Conservation (phyloP, 2,329 filamentous ascomycete species). For the Cylindrodendrum hubeiense region DNA sequence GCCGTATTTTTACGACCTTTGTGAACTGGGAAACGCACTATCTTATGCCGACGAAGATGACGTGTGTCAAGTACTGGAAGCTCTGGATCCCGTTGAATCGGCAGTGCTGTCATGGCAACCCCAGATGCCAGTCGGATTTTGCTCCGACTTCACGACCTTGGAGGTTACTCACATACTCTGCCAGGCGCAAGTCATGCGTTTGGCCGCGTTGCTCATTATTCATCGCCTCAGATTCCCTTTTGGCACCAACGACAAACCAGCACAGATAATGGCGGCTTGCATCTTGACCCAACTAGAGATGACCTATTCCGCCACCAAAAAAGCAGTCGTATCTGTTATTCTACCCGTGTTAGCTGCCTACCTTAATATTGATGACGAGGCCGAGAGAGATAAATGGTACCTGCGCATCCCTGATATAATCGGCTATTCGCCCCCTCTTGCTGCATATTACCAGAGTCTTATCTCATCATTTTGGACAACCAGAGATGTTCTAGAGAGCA, state of each 20-base stretch:
- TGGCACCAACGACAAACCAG: conserved; percentile 31
- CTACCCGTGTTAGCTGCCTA: conserved; percentile 28
- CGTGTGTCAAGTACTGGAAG: conserved; percentile 9
- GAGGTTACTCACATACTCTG: conserved; percentile 47
- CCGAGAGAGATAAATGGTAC: too few relatives aligned
- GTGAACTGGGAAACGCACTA: conserved; percentile 36
- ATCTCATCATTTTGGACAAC: too few relatives aligned
- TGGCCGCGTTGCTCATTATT: conserved; percentile 38
- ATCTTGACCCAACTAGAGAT: conserved; percentile 43
- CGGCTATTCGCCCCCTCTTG: too few relatives aligned
- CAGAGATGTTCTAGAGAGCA: too few relatives aligned
- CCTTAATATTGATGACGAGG: neutral
- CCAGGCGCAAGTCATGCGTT: conserved; percentile 42
- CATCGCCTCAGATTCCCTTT: conserved; percentile 41
- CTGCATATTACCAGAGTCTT: too few relatives aligned
- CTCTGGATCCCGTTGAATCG: conserved; percentile 29
- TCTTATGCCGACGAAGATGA: neutral
- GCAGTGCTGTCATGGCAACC: conserved; percentile 39
- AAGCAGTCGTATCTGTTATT: conserved; percentile 32
- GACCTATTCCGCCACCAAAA: conserved; percentile 33
- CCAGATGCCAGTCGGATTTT: conserved; percentile 35
- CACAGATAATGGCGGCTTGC: conserved; percentile 32
- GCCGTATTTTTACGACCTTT: conserved; percentile 42
- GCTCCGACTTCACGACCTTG: conserved; percentile 25
- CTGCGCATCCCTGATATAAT: too few relatives aligned